phyloP scores from a whole-genome alignment of 2,329 filamentous ascomycete genomes.

The Trichoderma afroharzianum region DNA sequence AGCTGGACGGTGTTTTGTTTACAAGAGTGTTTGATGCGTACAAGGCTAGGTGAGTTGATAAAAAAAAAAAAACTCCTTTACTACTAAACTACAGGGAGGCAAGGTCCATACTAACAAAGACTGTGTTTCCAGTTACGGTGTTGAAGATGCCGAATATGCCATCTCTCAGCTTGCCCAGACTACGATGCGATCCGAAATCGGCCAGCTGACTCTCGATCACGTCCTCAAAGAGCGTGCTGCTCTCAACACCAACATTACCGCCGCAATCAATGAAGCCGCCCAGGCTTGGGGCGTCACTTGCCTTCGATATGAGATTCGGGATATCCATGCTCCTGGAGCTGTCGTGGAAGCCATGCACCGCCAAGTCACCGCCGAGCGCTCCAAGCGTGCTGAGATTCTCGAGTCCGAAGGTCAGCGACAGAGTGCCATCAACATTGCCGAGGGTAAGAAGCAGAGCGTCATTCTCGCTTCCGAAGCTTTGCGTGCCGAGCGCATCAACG shows the following conservation, averaged over 20 bases:
- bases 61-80: no score
- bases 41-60: conserved; percentile 72
- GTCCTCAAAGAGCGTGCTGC: conserved; percentile 95
- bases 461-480: conserved; percentile 93
- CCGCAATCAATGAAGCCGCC: conserved; percentile 95
- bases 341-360: conserved; percentile 98
- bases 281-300: conserved; percentile 96
- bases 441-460: conserved; percentile 94
- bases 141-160: conserved; percentile 97
- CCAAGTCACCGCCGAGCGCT: conserved; percentile 94
- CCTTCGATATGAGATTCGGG: conserved; percentile 93
- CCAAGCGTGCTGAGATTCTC: conserved; percentile 95
- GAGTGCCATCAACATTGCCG: conserved; percentile 97
- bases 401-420: conserved; percentile 97
- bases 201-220: conserved; percentile 92
- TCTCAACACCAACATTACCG: conserved; percentile 97
- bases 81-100: no score
- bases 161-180: conserved; percentile 97
- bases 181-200: conserved; percentile 98
- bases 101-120: not conserved
- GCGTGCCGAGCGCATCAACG: conserved; percentile 87
- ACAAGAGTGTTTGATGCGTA: conserved; percentile 97
- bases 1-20: conserved; percentile 92
- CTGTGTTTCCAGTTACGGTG: conserved; percentile 68
- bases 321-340: conserved; percentile 91